A percentile compares a stretch with the other conserved stretches of the same genome.
Conservation (phyloP, 345 rosid genomes). For the Triadica sebifera region DNA sequence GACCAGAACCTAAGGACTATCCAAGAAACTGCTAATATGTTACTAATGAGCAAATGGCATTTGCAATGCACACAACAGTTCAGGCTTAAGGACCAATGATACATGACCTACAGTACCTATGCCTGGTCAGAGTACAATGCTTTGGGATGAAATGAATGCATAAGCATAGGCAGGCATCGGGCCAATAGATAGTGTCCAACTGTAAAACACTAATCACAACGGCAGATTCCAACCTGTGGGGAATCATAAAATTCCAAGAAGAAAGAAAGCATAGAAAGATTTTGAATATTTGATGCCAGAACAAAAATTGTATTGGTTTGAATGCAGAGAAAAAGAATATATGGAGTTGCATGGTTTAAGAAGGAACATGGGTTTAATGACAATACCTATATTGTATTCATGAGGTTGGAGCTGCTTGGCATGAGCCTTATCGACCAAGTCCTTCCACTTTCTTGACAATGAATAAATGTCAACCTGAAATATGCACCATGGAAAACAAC, state of each 20-base stretch:
- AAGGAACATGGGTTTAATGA: too few relatives aligned
- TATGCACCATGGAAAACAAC: not conserved
- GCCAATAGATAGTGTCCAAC: not conserved
- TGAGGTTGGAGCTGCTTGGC: conserved; percentile 95
- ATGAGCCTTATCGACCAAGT: conserved; percentile 88
- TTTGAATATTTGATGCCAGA: not conserved
- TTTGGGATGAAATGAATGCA: not conserved
- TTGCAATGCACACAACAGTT: not conserved
- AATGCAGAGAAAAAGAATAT: too few relatives aligned
- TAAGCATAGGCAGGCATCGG: not conserved
- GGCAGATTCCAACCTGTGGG: not conserved
- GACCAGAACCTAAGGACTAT: not conserved
- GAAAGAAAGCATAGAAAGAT: not conserved
- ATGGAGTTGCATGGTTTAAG: not conserved
- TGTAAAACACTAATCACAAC: not conserved
- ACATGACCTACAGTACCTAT: not conserved
- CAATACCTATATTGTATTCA: conserved; percentile 76
- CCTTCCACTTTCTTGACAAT: conserved; percentile 96
- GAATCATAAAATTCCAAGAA: not conserved
- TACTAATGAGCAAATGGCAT: not conserved
- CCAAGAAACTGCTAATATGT: not conserved
- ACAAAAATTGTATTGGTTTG: not conserved
- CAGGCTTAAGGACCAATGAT: not conserved
- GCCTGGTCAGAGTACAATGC: not conserved
- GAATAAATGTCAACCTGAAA: conserved; percentile 86